phyloP scores from a whole-genome alignment of 1,284 basidiomycete genomes.

The Melampsora americana region DNA sequence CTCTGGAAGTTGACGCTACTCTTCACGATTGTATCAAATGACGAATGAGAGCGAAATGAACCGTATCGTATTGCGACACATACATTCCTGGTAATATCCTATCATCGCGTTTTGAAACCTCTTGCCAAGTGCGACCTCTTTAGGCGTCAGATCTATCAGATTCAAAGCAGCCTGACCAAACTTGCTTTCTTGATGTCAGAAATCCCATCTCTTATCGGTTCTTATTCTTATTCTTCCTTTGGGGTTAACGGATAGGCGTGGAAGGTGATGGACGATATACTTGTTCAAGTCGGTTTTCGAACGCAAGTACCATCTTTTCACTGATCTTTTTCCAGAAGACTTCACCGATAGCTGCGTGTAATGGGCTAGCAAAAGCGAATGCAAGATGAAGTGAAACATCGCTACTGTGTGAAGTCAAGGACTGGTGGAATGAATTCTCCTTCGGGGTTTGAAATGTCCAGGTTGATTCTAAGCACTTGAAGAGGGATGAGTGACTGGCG shows the following conservation, averaged over 20 bases:
- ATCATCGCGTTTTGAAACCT: too few species aligned
- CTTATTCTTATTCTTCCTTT: not conserved
- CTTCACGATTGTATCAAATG: too few species aligned
- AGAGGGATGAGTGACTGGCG: constrained; percentile 32
- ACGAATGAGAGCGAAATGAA: too few species aligned
- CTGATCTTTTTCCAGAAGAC: constrained; percentile 40
- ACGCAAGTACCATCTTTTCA: constrained; percentile 37
- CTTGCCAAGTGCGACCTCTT: too few species aligned
- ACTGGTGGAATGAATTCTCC: constrained; percentile 26
- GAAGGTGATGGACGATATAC: constrained; percentile 6
- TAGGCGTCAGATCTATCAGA: too few species aligned
- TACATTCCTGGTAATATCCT: too few species aligned
- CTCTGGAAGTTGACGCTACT: too few species aligned
- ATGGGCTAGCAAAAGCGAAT: constrained; percentile 38
- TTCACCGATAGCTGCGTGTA: constrained; percentile 36
- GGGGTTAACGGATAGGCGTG: not conserved
- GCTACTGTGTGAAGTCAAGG: constrained; percentile 11
- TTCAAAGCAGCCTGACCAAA: too few species aligned
- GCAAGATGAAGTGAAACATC: constrained; percentile 36
- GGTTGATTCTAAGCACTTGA: constrained; percentile 40
- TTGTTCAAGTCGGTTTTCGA: constrained; percentile 20
- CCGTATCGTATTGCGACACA: too few species aligned
- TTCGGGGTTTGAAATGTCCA: constrained; percentile 38
- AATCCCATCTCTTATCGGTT: too few species aligned
- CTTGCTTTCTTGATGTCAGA: too few species aligned